Evolutionary conservation across 495 filamentous ascomycete species (phyloP), one percentile per base, ranked within the genome.

Genomic region (Tuber melanosporum): DNA sequence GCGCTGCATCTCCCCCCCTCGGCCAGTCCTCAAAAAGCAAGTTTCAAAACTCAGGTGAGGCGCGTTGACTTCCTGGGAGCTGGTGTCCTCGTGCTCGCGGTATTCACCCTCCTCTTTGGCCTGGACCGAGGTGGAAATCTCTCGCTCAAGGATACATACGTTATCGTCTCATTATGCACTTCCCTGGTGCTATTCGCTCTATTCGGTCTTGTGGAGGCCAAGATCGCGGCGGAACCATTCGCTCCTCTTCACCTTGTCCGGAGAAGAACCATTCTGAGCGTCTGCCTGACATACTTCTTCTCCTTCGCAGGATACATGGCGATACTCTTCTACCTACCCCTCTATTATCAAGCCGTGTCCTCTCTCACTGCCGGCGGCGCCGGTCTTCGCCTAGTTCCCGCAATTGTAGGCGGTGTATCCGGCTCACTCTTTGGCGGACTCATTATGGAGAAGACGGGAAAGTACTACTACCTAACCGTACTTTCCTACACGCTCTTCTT

Each of bases 31-130:
- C 75, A 32, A 85, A 74, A 76, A 4, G 73, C 57, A 71, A 73
- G 42, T 52, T 76, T 80, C 73, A 89, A 86, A 76, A 83, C 84
- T 12, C 91, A 95, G 83, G 86, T 95, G 10, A 84, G 84, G n/a
- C 90, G 90, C 10, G 88, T 97, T 76, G 93, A 97, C 81, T 95
- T 96, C 81, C 84, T 91, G 1, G 93, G 93, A 14, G 93, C 94
- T 0, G 85, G 89, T 44, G 85, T 90, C 32, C 89, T 93, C 10
- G 86, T 94, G n/a, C 84, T 85, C 3, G 93, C 93, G 4, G 91
- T 95, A 0, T 90, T 92, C 73, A 85, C 87, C 7, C 86, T 97
- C 42, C 87, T 95, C 8, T 83, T 95, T 69, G 93, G 92, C 19
- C 87, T 97, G 19, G 93, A 97, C 82, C 88, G 89, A 73, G 93